Evolutionary conservation across 352 stramenopile genomes (phyloP), one percentile per base, ranked within the genome.

Genomic region (Phytopythium kandeliae): DNA sequence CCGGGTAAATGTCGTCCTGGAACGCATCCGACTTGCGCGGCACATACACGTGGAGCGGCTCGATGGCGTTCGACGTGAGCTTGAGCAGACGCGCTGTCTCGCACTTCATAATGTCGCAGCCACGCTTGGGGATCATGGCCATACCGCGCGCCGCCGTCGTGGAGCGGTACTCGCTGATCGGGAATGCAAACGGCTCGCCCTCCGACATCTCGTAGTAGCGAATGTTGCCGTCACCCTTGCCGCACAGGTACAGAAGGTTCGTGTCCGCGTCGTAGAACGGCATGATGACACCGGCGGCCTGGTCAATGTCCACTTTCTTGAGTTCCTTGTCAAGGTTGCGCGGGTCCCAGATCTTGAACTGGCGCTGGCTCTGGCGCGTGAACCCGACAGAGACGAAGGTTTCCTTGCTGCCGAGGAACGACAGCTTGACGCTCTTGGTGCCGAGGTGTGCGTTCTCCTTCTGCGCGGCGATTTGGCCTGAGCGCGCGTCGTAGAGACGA

Each of bases 1-100:
- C 92, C 19, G 97, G 97, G 78, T 98, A 99, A 66, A 99, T 97
- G 69, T 99, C 97, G 61, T 98, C 92, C 78, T 99, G 97, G 80
- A 99, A 99, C 24, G 92, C 94, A 62, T 99, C 97, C 56, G 90
- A 98, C 77, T 99, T 99, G 57, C 97, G 86, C 36, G 97, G 97
- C 54, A 99, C 96, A 62, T 89, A 92, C 40, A 88, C 84, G 78
- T 97, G 79, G 96, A 99, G 75, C 17, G 96, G 95, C 69, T 99
- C 96, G 31, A 99, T 94, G 35, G 93, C 90, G 58, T 98, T 98
- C 42, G 85, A 97, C 34, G 96, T 94, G 60, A 98, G 82, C 75
- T 98, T 98, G 47, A 98, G 68, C 44, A 98, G 69, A 50, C 97
- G 89, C 16, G 92, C 78, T 2, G 97, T 98, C 78, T 99, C 97